Evolutionary conservation across 768 basidiomycete species (phyloP).

Genomic region (Boletus eberwhitei): DNA sequence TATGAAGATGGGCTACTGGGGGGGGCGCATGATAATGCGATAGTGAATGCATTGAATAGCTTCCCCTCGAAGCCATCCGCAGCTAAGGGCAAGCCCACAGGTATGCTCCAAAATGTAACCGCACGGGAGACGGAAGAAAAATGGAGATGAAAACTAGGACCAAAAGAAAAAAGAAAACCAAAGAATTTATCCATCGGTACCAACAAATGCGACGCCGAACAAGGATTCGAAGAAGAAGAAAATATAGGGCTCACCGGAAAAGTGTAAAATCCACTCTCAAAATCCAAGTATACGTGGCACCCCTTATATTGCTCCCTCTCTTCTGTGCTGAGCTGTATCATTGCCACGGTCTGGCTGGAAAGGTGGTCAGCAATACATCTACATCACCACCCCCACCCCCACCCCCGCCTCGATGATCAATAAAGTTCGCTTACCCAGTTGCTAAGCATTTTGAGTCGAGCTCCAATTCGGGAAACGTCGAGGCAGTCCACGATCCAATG

Average conservation of each 20-base stretch:
- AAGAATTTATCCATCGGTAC: background rate
- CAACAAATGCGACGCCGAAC: background rate
- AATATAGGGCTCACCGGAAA: conserved; percentile 60
- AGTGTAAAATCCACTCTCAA: conserved; percentile 70
- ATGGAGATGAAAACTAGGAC: background rate
- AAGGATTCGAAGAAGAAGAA: background rate
- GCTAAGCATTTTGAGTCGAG: conserved; percentile 57
- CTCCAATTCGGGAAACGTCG: conserved; percentile 60
- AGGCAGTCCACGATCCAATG: conserved; percentile 84
- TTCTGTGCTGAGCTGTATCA: conserved; percentile 67
- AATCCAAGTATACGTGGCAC: conserved; percentile 72
- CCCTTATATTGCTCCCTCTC: conserved; percentile 61
- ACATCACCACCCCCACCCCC: background rate
- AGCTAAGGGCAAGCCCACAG: background rate
- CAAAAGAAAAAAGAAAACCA: background rate
- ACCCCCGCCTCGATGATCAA: background rate
- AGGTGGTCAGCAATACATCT: background rate
- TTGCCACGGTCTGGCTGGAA: conserved; percentile 75
- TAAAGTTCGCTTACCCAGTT: conserved; percentile 62
- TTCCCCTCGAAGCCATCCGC: background rate
- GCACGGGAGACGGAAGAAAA: background rate
- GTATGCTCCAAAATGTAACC: background rate
- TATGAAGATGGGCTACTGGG: background rate
- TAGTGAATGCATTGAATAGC: background rate
- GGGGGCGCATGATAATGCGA: background rate